These are phyloP conservation scores for Epichloe aotearoae DNA, from an alignment of 2,329 filamentous ascomycete genomes.

Conservation along the genomic window DNA sequence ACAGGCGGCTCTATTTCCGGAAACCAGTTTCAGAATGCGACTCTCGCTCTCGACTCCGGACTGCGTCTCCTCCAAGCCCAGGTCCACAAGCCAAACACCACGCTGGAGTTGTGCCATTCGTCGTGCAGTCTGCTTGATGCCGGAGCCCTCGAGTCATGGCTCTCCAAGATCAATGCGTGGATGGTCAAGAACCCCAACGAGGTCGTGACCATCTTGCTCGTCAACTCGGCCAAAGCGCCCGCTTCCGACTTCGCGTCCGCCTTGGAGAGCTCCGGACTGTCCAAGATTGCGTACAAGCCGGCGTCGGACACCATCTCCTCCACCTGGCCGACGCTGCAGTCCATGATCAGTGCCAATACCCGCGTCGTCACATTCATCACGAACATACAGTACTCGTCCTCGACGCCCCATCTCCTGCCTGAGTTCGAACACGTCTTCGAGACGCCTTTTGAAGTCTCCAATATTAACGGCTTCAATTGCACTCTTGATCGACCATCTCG, in stretches of 20 bases:
- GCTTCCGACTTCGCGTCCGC: constrained; percentile 39
- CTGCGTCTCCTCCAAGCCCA: constrained; percentile 60
- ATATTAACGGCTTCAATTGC: constrained; percentile 57
- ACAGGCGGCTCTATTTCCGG: constrained; percentile 51
- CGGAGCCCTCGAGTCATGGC: constrained; percentile 51
- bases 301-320: constrained; percentile 25
- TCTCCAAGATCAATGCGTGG: constrained; percentile 52
- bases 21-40: constrained; percentile 64
- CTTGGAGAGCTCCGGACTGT: constrained; percentile 46
- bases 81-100: constrained; percentile 47
- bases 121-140: constrained; percentile 55
- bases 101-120: constrained; percentile 58
- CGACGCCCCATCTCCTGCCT: constrained; percentile 45
- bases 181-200: constrained; percentile 58
- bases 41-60: constrained; percentile 55
- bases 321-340: constrained; percentile 59
- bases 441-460: constrained; percentile 52
- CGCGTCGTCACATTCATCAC: constrained; percentile 60
- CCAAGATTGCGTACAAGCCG: constrained; percentile 46
- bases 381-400: constrained; percentile 27
- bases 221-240: constrained; percentile 51
- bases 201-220: constrained; percentile 61
- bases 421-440: constrained; percentile 61
- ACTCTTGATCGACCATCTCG: constrained; percentile 49
- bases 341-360: constrained; percentile 50